A percentile compares a stretch with the other conserved stretches of the same genome.
Evolutionary conservation across 805 yeast genomes (phyloP).

Genomic region (Starmerella roubikii): DNA sequence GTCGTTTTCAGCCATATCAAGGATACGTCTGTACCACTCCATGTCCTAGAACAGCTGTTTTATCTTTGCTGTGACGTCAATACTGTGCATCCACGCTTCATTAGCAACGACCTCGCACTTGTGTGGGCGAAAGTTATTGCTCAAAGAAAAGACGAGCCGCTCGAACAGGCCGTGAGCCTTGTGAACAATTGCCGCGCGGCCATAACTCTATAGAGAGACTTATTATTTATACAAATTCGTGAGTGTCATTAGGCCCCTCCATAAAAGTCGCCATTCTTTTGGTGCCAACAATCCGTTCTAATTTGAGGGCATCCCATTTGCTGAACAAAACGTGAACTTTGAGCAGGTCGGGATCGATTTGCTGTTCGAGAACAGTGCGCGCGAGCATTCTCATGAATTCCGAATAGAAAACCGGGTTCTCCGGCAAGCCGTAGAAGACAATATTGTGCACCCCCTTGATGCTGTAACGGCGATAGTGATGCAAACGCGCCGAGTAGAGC

Average conservation of each 20-base stretch:
- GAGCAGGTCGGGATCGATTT: slow-evolving; percentile 42
- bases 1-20: not conserved
- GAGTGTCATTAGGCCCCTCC: slow-evolving; percentile 57
- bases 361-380: slow-evolving; percentile 36
- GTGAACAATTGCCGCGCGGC: not conserved
- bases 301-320: slow-evolving; percentile 62
- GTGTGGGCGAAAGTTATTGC: not conserved
- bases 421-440: slow-evolving; percentile 70
- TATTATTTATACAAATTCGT: slow-evolving; percentile 41
- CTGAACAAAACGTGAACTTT: slow-evolving; percentile 49
- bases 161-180: not conserved
- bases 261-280: slow-evolving; percentile 55
- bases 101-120: slow-evolving; percentile 6
- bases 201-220: not conserved
- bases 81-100: slow-evolving; percentile 7
- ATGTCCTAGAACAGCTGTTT: slow-evolving; percentile 4
- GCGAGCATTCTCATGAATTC: slow-evolving; percentile 58
- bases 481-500: slow-evolving; percentile 88
- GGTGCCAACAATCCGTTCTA: slow-evolving; percentile 77
- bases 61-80: slow-evolving; percentile 13
- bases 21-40: not conserved
- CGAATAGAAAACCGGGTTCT: slow-evolving; percentile 68
- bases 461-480: slow-evolving; percentile 77
- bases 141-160: not conserved
- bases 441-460: slow-evolving; percentile 73